Base-by-base conservation (phyloP, 192 early-diverging fungal genomes). In the Kickxella alabastrina region DNA sequence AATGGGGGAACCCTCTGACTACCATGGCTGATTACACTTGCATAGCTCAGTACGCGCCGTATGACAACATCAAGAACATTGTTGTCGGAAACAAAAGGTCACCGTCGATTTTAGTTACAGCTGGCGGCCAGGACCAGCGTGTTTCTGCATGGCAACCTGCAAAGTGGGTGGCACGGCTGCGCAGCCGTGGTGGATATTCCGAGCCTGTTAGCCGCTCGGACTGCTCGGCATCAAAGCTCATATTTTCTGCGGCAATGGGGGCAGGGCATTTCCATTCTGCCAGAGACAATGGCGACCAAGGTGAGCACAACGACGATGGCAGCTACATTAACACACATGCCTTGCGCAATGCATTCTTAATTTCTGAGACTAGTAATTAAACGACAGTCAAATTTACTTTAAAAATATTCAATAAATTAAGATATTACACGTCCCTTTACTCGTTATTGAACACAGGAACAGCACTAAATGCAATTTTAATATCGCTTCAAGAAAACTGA, bases 151-250 rank as follows among this genome's bases (percentile, higher is more conserved):
- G 84, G 68, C 90, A 96, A 52, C 87, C 90, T 1, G 55, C 88
- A n/a, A 95, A 96, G 58, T 96, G 80, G 67, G 85, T 93, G 25
- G 89, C 93, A 8, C 77, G 86, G 10, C 43, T 94, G 28, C 75
- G 85, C 59, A 78, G 48, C 31, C 25, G 32, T 10, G 65, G 65
- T n/a, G 43, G 60, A 18, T 63, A 75, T 17, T 26, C 58, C 1
- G 26, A 29, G 17, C 14, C 1, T 22, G 25, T n/a, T 12, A 26
- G 13, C 24, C 10, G 28, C 18, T 21, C 22, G 8, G 3, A 15
- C 0, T 22, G 24, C 17, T 3, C 15, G 3, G 14, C 3, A 14
- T 13, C 71, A 10, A 62, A 52, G 49, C 60, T 75, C 10, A 12
- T 75, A 13, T 64, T 75, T 37, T 22, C 54, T 14, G 36, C 72